Evolutionary conservation across 1,139 yeast species (phyloP).

Genomic region (Arxiozyma bovina): DNA sequence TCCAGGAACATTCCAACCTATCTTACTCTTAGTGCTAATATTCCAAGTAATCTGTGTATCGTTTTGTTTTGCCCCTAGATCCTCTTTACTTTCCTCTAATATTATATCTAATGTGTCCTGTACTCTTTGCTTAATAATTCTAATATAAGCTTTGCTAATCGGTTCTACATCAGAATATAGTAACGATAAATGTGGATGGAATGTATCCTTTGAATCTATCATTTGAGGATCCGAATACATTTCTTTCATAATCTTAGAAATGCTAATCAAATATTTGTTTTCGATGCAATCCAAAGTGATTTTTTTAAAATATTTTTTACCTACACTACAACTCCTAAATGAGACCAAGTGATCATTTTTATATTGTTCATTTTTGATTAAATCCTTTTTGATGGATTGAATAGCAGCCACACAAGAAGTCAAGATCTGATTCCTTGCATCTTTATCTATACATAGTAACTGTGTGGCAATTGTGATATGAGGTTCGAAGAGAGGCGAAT

Average conservation of each 20-base stretch:
- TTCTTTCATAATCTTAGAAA: constrained; percentile 65
- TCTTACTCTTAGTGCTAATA: constrained; percentile 13
- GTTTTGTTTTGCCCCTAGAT: not conserved
- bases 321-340: constrained; percentile 29
- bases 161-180: constrained; percentile 62
- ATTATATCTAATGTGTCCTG: constrained; percentile 56
- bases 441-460: constrained; percentile 41
- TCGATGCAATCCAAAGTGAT: constrained; percentile 50
- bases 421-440: constrained; percentile 52
- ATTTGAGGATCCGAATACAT: constrained; percentile 41
- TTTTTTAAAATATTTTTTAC: constrained; percentile 49
- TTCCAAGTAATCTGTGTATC: constrained; percentile 22
- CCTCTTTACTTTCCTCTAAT: constrained; percentile 30
- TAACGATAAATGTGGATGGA: constrained; percentile 65
- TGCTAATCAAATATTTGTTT: constrained; percentile 51
- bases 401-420: constrained; percentile 63
- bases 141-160: constrained; percentile 59
- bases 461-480: constrained; percentile 69
- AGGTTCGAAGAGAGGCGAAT: constrained; percentile 61
- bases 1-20: constrained; percentile 36
- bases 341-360: constrained; percentile 31
- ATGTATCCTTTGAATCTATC: constrained; percentile 34
- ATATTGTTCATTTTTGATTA: constrained; percentile 4
- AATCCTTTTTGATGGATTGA: constrained; percentile 28
- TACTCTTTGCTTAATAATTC: constrained; percentile 60